These are phyloP conservation scores for Malus hybrid DNA, from an alignment of 331 rosid genomes.

Conservation along the genomic window DNA sequence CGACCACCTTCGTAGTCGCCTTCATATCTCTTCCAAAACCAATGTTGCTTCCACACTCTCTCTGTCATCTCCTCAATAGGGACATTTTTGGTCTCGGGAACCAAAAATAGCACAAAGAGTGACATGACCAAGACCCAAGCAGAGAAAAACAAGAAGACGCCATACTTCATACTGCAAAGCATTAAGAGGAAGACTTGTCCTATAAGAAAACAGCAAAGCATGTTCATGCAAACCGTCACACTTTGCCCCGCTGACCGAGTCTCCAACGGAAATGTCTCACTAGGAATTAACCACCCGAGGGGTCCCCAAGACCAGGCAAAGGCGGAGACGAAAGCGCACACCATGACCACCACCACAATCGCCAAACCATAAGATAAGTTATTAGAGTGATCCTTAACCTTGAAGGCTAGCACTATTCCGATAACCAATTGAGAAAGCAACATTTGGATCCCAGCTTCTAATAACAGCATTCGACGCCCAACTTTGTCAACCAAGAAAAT, in stretches of 20 bases:
- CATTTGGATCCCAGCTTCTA: conserved; percentile 65
- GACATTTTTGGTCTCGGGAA: conserved; percentile 21
- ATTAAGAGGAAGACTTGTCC: conserved; percentile 21
- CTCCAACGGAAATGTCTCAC: conserved; percentile 66
- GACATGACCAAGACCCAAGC: conserved; percentile 9
- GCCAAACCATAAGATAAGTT: conserved; percentile 6
- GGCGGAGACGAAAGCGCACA: conserved; percentile 45
- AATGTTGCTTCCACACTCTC: conserved; percentile 21
- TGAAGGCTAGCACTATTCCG: conserved; percentile 33
- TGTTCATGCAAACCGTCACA: conserved; percentile 42
- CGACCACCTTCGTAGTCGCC: background rate
- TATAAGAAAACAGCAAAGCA: conserved; percentile 20
- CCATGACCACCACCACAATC: conserved; percentile 44
- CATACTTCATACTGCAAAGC: conserved; percentile 18
- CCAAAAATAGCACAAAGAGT: conserved; percentile 1
- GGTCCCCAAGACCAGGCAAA: conserved; percentile 73
- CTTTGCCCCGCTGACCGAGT: conserved; percentile 56
- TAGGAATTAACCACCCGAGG: conserved; percentile 64
- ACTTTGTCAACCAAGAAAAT: conserved; percentile 42
- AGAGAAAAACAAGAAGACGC: conserved; percentile 19
- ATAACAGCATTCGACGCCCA: conserved; percentile 39
- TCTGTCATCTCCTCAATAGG: conserved; percentile 22
- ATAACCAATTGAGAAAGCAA: conserved; percentile 39
- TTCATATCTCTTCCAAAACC: conserved; percentile 3
- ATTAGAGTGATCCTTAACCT: conserved; percentile 27